Evolutionary conservation across 2,329 filamentous ascomycete species (phyloP), one percentile per base, ranked within the genome.

Genomic region (Sclerotinia spermophila): DNA sequence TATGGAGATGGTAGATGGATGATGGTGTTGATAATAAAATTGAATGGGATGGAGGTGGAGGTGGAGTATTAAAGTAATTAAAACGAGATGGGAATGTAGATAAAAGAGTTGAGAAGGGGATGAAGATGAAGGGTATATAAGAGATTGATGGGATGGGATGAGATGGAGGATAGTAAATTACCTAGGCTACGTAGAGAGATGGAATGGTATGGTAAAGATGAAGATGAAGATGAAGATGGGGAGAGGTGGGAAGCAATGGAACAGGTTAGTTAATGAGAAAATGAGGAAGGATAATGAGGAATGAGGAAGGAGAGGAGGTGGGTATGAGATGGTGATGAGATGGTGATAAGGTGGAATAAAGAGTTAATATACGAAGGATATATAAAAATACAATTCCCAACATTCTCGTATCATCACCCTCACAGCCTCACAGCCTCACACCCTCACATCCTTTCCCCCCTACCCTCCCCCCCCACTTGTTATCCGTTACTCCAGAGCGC

Each of bases 321-420:
- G n/a, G n/a, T n/a, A n/a, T n/a, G n/a, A n/a, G 1, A 24, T 48
- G 6, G 21, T 2, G 21, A 38, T 58, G 55, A 24, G 55, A 58
- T 15, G 7, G 21, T 0, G 3, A 15, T 7, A 2, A 27, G 24
- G 17, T 53, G n/a, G 2, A 27, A 5, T 15, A n/a, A 27, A 17
- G n/a, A 2, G 48, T 1, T 6, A 15, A 1, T 27, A 7, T 0
- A 8, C 5, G 48, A 30, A 17, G 6, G n/a, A 17, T 15, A 27
- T 42, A n/a, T 5, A 3, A 13, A 42, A 6, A 27, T 7, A 51
- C 0, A 2, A 13, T 27, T 27, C 17, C 48, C n/a, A 2, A 7
- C 2, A 13, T 53, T 6, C 8, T 53, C 24, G 3, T 3, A 24
- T 19, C 15, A 51, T 1, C 48, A 48, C 5, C 2, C 48, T 5